These are phyloP conservation scores for Phialophora expanda DNA, from an alignment of 2,329 filamentous ascomycete species.

Conservation along the genomic window DNA sequence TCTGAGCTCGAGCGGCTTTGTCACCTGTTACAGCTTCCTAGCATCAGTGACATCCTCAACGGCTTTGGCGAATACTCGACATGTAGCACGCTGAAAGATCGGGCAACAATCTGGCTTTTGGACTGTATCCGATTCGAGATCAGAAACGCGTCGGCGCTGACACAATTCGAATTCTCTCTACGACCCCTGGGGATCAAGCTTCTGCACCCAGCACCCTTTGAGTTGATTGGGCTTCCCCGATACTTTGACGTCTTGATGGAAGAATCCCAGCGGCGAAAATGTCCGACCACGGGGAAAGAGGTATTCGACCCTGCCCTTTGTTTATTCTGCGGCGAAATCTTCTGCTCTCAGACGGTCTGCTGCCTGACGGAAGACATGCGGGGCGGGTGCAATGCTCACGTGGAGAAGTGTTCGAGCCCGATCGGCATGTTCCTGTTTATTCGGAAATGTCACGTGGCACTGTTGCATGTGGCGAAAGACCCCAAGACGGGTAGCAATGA, in stretches of 20 bases:
- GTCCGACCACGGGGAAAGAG: conserved; percentile 89
- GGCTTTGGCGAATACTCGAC: conserved; percentile 55
- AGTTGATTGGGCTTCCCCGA: conserved; percentile 87
- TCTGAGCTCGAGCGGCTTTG: conserved; percentile 84
- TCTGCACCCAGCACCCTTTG: conserved; percentile 89
- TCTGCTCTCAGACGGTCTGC: conserved; percentile 92
- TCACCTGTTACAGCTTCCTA: conserved; percentile 74
- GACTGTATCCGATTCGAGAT: conserved; percentile 58
- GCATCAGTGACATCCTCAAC: conserved; percentile 77
- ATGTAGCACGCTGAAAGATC: conserved; percentile 52
- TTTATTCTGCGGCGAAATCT: conserved; percentile 93
- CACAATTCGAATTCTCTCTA: conserved; percentile 44
- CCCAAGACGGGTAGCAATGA: conserved; percentile 26
- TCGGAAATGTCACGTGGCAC: conserved; percentile 90
- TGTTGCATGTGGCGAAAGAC: conserved; percentile 64
- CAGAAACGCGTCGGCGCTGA: conserved; percentile 22
- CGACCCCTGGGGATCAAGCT: conserved; percentile 53
- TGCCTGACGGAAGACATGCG: conserved; percentile 73
- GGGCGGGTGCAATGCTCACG: conserved; percentile 89
- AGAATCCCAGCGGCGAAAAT: conserved; percentile 81
- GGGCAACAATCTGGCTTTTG: conserved; percentile 74
- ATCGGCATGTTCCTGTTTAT: conserved; percentile 95
- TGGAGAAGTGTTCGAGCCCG: conserved; percentile 59
- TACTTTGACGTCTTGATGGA: conserved; percentile 93
- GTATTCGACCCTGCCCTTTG: conserved; percentile 89